A percentile compares a stretch with the other conserved stretches of the same genome.
Conservation (phyloP, 2,329 filamentous ascomycete species). For the Colletotrichum liaoningense region DNA sequence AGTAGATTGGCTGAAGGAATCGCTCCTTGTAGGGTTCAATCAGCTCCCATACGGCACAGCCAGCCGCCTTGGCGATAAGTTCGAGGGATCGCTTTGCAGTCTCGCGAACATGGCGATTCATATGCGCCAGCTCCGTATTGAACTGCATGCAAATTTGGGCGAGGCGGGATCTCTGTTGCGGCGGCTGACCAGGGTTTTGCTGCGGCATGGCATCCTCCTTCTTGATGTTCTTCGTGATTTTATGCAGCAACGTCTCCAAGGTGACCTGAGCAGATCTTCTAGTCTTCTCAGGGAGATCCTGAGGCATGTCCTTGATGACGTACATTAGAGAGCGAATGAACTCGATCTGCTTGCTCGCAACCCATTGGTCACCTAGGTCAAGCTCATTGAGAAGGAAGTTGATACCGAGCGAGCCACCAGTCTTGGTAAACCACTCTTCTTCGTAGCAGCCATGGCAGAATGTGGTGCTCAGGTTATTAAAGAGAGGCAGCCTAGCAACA, state of each 20-base stretch:
- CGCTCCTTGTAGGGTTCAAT: constrained; percentile 91
- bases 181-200: constrained; percentile 48
- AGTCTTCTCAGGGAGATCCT: constrained; percentile 91
- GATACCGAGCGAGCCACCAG: constrained; percentile 91
- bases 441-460: constrained; percentile 97
- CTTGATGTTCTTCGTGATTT: constrained; percentile 81
- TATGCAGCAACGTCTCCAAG: constrained; percentile 80
- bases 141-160: constrained; percentile 85
- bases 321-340: constrained; percentile 94
- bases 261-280: constrained; percentile 85
- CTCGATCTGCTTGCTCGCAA: constrained; percentile 84
- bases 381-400: constrained; percentile 87
- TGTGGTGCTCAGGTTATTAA: constrained; percentile 81
- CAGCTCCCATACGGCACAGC: constrained; percentile 86
- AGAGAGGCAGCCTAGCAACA: constrained; percentile 84
- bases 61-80: constrained; percentile 82
- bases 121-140: constrained; percentile 89
- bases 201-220: constrained; percentile 77
- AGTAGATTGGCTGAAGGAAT: constrained; percentile 90
- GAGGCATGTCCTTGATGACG: constrained; percentile 97
- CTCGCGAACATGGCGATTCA: constrained; percentile 94
- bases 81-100: constrained; percentile 85
- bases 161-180: constrained; percentile 68
- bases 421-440: constrained; percentile 99
- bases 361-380: constrained; percentile 85